A percentile compares a stretch with the other conserved stretches of the same genome.
These are phyloP conservation scores for Apiotrichum porosum DNA, from an alignment of 1,284 basidiomycete genomes.

Conservation along the genomic window DNA sequence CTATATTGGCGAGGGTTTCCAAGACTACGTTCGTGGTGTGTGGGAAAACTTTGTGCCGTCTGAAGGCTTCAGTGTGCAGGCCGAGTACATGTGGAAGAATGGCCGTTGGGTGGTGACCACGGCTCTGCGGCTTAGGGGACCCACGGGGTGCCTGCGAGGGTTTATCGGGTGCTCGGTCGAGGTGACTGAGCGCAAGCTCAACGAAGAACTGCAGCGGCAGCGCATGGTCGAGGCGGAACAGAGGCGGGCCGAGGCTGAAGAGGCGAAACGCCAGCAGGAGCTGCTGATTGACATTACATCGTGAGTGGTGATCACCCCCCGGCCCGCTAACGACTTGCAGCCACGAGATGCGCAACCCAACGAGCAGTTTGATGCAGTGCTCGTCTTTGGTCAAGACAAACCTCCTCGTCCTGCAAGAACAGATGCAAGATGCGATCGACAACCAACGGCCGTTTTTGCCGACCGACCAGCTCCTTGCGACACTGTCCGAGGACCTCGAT, in stretches of 20 bases:
- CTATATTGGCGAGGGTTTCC: conserved; percentile 11
- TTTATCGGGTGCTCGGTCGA: conserved; percentile 20
- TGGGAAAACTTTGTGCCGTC: conserved; percentile 13
- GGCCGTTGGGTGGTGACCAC: conserved; percentile 9
- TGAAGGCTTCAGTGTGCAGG: background rate
- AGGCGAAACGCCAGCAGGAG: conserved; percentile 40
- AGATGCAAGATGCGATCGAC: conserved; percentile 25
- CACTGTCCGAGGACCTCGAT: conserved; percentile 46
- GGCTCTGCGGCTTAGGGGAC: conserved; percentile 8
- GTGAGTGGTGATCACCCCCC: background rate
- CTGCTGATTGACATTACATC: conserved; percentile 45
- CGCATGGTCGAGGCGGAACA: conserved; percentile 37
- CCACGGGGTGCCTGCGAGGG: conserved; percentile 15
- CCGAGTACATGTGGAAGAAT: conserved; percentile 15
- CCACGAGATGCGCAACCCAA: conserved; percentile 39
- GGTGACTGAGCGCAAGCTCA: conserved; percentile 39
- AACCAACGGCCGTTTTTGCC: conserved; percentile 29
- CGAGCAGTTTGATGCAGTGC: conserved; percentile 21
- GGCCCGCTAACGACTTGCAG: background rate
- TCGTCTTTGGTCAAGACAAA: conserved; percentile 43
- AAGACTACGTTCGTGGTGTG: conserved; percentile 10
- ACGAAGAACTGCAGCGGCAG: conserved; percentile 34
- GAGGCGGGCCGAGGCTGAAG: conserved; percentile 38
- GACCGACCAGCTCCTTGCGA: conserved; percentile 35
- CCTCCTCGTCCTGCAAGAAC: conserved; percentile 30